A percentile compares a stretch with the other conserved stretches of the same genome.
phyloP scores from a whole-genome alignment of 345 rosid species.

The Crucihimalaya himalaica region DNA sequence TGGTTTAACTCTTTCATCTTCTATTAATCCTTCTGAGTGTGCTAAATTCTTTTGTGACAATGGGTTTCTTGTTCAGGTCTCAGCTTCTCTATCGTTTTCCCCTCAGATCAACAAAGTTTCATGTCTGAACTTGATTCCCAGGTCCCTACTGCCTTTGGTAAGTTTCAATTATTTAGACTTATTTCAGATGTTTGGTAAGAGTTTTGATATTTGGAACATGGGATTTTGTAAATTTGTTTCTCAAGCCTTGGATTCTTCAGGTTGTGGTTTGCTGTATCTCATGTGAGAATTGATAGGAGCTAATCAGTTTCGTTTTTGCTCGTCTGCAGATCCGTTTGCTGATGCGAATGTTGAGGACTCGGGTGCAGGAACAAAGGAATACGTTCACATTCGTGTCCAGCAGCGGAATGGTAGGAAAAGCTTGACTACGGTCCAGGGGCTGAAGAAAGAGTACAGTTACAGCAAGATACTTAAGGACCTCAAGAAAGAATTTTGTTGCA shows the following conservation, averaged over 20 bases:
- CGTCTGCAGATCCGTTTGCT: slow-evolving; percentile 59
- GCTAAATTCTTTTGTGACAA: background rate
- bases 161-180: background rate
- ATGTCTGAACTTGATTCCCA: slow-evolving; percentile 65
- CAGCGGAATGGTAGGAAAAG: slow-evolving; percentile 85
- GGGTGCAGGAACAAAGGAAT: slow-evolving; percentile 71
- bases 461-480: slow-evolving; percentile 85
- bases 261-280: background rate
- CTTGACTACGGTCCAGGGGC: slow-evolving; percentile 77
- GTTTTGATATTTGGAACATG: slow-evolving; percentile 2
- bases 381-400: slow-evolving; percentile 70
- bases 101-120: slow-evolving; percentile 48
- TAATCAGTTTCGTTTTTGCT: slow-evolving; percentile 10
- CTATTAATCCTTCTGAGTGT: background rate
- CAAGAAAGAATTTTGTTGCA: slow-evolving; percentile 56
- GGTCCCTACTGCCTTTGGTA: slow-evolving; percentile 60
- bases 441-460: slow-evolving; percentile 81
- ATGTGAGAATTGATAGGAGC: background rate
- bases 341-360: slow-evolving; percentile 80
- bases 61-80: slow-evolving; percentile 27
- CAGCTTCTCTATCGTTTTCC: slow-evolving; percentile 28
- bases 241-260: background rate
- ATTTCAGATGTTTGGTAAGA: background rate
- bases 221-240: background rate
- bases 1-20: background rate